Percentiles rank a stretch among this genome's conserved stretches.
These are phyloP conservation scores for Malus asiatica DNA, from an alignment of 306 rosid species.

Conservation along the genomic window DNA sequence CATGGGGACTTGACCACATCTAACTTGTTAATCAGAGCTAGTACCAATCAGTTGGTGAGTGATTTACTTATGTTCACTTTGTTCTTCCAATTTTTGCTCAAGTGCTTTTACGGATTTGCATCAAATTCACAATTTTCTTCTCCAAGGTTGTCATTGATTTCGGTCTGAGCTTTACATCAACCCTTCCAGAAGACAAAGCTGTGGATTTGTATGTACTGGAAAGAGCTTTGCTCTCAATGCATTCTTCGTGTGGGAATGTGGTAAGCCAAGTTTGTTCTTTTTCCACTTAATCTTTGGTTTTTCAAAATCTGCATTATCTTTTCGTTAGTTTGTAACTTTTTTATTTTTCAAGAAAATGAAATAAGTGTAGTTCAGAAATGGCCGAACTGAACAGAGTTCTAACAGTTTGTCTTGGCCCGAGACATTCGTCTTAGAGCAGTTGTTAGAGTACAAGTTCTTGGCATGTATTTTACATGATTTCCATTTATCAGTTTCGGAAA, in stretches of 20 bases:
- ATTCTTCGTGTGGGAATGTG: conserved; percentile 86
- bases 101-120: conserved; percentile 13
- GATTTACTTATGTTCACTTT: background rate
- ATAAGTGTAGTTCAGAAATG: background rate
- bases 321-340: background rate
- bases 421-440: background rate
- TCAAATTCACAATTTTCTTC: conserved; percentile 13
- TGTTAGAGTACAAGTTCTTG: background rate
- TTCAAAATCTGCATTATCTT: background rate
- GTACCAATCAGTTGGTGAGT: conserved; percentile 64
- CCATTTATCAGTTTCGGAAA: background rate
- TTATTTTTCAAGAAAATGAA: background rate
- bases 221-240: conserved; percentile 86
- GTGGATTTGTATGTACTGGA: conserved; percentile 88
- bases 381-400: background rate
- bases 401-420: background rate
- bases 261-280: conserved; percentile 26
- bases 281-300: background rate
- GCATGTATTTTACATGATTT: background rate
- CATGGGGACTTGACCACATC: conserved; percentile 92
- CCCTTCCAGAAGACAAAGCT: conserved; percentile 87
- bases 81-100: background rate
- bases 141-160: conserved; percentile 75
- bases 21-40: conserved; percentile 60
- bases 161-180: conserved; percentile 84